Evolutionary conservation across 805 yeast species (phyloP), one percentile per base, ranked within the genome.

Genomic region (Candida nemodendra): DNA sequence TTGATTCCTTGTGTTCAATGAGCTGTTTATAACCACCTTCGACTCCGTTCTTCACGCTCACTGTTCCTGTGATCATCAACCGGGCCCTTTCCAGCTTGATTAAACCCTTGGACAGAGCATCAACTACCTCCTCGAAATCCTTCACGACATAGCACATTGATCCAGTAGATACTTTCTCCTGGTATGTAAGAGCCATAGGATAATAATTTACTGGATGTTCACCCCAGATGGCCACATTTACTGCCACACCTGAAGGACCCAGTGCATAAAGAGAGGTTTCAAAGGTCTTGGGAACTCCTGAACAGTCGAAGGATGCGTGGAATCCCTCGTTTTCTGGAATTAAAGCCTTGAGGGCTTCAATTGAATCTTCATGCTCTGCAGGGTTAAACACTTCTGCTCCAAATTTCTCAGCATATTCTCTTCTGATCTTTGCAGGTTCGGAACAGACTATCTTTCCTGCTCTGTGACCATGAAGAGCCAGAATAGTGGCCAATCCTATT

Each of bases 181-280:
- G 68, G 48, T 69, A 61, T 4, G 82, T 72, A 14, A 76, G 57
- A 44, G 68, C 70, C 80, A 76, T 78, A 38, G 81, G 82, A 45
- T 66, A 66, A 52, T 69, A 73, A 12, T 62, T 63, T 18, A 72
- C 59, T 6, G 78, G 70, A 25, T 68, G 62, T 31, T 69, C 66
- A 15, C 80, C 78, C 83, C 84, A 80, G 30, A 81, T 74, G 4
- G 86, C 86, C 38, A 80, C 72, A 56, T 79, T 80, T 21, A 77
- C 75, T n/a, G 79, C 74, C 2, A 66, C 64, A 30, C 86, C 86
- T 44, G 74, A 68, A 5, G 76, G 71, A 1, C 71, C 62, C 7
- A 77, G 59, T 4, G 77, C 75, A 26, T 62, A 64, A 26, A 80
- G 54, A 3, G 77, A 74, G 4, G 80, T 67, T 32, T 66, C 67